phyloP scores from a whole-genome alignment of 805 yeast genomes.

The Wickerhamomyces mucosus region DNA sequence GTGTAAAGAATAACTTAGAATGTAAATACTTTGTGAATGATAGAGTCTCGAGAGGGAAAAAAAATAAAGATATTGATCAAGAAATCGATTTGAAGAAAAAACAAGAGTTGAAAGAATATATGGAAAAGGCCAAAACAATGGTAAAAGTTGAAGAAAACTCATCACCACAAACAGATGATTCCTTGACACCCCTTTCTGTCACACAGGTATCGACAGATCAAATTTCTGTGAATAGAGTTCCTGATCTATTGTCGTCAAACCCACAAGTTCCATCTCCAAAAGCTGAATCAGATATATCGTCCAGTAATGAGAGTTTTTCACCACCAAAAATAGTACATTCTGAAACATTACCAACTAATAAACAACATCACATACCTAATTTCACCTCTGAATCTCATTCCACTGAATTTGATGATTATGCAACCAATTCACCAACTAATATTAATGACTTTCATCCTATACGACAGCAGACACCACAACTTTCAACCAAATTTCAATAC shows the following conservation, averaged over 20 bases:
- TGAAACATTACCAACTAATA: slow-evolving; percentile 17
- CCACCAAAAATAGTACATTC: slow-evolving; percentile 21
- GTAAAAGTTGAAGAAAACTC: not conserved
- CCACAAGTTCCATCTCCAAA: slow-evolving; percentile 12
- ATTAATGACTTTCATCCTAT: slow-evolving; percentile 3
- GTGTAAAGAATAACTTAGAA: slow-evolving; percentile 34
- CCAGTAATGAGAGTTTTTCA: slow-evolving; percentile 18
- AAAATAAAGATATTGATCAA: slow-evolving; percentile 16
- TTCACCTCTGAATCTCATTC: too few species aligned
- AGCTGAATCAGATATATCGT: slow-evolving; percentile 17
- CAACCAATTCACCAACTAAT: not conserved
- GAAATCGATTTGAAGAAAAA: slow-evolving; percentile 15
- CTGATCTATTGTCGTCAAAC: too few species aligned
- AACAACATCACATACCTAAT: slow-evolving; percentile 1
- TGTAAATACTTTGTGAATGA: slow-evolving; percentile 54
- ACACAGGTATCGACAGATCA: not conserved
- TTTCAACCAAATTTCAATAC: slow-evolving; percentile 2
- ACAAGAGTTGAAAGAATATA: slow-evolving; percentile 16
- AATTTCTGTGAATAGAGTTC: slow-evolving; percentile 5
- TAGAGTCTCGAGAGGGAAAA: slow-evolving; percentile 30
- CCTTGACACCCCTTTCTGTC: not conserved
- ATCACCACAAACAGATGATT: not conserved
- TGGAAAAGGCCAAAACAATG: slow-evolving; percentile 15
- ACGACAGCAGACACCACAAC: not conserved
- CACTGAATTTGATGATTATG: too few species aligned